A percentile compares a stretch with the other conserved stretches of the same genome.
Evolutionary conservation across 306 rosid genomes (phyloP).

Genomic region (Cyclanthera cordifolia): DNA sequence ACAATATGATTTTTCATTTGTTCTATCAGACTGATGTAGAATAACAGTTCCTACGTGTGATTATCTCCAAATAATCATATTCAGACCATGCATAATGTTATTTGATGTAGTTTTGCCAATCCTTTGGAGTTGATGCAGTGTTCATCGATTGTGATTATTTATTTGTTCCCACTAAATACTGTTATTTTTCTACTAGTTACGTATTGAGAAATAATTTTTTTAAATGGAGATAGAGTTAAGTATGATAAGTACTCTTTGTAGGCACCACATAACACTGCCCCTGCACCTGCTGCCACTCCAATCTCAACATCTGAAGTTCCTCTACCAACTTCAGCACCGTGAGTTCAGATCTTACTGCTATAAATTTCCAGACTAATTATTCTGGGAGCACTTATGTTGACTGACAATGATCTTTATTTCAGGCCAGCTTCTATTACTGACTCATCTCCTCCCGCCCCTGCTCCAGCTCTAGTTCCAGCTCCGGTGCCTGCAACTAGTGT

Average conservation of each 20-base stretch:
- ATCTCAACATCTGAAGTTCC: no score
- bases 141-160: background rate
- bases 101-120: background rate
- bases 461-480: slow-evolving; percentile 11
- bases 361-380: background rate
- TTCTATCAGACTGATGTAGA: background rate
- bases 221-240: background rate
- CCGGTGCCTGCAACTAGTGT: slow-evolving; percentile 18
- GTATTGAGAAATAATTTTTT: background rate
- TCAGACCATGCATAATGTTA: background rate
- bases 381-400: background rate
- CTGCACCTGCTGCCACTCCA: no score
- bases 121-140: background rate
- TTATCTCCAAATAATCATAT: background rate
- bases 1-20: background rate
- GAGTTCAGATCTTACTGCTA: no score
- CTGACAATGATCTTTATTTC: background rate
- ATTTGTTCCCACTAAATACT: background rate
- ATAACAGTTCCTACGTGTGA: background rate
- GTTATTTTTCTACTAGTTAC: background rate
- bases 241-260: background rate
- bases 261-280: no score
- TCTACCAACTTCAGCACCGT: no score
- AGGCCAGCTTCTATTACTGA: slow-evolving; percentile 1
- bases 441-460: background rate